Percentiles rank a stretch among this genome's conserved stretches.
Evolutionary conservation across 176 grass and related monocot species (phyloP).

Genomic region (Avena eriantha): DNA sequence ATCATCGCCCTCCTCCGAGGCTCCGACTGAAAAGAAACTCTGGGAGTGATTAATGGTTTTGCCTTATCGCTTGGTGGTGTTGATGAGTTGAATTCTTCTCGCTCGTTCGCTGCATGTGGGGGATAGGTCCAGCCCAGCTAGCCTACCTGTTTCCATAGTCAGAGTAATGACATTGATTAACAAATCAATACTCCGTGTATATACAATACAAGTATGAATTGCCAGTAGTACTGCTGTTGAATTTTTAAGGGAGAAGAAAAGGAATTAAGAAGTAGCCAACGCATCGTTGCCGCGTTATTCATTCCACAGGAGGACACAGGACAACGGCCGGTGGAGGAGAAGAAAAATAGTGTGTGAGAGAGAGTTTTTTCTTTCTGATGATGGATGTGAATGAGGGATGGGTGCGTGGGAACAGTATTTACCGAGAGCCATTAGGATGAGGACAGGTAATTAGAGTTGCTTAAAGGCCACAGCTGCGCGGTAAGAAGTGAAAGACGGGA

Average conservation of each 20-base stretch:
- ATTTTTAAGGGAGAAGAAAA: background rate
- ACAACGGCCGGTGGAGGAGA: slow-evolving; percentile 22
- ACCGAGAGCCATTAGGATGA: slow-evolving; percentile 1
- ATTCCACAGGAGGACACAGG: slow-evolving; percentile 21
- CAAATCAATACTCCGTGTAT: background rate
- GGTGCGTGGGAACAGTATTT: background rate
- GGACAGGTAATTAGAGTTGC: slow-evolving; percentile 32
- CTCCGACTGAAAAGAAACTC: slow-evolving; percentile 8
- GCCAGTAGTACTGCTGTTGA: background rate
- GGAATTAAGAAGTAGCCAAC: background rate
- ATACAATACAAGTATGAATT: background rate
- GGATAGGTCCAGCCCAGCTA: background rate
- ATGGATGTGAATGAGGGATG: background rate
- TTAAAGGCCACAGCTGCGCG: background rate
- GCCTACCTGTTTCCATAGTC: slow-evolving; percentile 37
- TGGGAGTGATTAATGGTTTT: background rate
- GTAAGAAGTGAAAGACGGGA: slow-evolving; percentile 36
- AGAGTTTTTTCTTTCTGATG: background rate
- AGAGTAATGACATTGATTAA: background rate
- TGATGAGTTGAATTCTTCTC: slow-evolving; percentile 27
- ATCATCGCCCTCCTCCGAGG: background rate
- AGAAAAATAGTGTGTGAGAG: background rate
- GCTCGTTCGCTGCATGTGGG: background rate
- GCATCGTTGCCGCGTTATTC: slow-evolving; percentile 3
- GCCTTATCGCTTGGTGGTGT: background rate